phyloP scores from a whole-genome alignment of 176 grass and related monocot genomes.

The Ensete glaucum region DNA sequence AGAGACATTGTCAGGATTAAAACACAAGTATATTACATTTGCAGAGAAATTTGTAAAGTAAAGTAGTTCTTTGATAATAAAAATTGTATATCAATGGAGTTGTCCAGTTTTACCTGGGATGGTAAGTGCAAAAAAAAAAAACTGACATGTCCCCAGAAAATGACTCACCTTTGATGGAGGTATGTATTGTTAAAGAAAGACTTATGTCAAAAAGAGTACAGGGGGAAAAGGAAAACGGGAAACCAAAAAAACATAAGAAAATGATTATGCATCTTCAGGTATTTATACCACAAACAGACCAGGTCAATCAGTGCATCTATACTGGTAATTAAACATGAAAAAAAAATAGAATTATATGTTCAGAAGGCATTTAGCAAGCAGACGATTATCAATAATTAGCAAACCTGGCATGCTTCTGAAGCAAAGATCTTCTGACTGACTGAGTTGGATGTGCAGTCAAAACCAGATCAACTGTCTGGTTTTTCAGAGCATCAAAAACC shows the following conservation, averaged over 20 bases:
- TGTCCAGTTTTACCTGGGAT: not conserved
- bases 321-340: not conserved
- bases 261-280: not conserved
- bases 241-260: not conserved
- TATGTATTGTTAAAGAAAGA: too few relatives aligned
- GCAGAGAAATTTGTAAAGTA: not conserved
- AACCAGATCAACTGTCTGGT: slow-evolving; percentile 24
- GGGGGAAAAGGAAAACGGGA: not conserved
- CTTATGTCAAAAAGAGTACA: not conserved
- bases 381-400: not conserved
- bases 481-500: slow-evolving; percentile 21
- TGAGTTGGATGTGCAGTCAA: slow-evolving; percentile 23
- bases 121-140: not conserved
- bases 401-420: slow-evolving; percentile 24
- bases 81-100: not conserved
- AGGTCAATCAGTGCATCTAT: not conserved
- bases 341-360: not conserved
- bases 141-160: not conserved
- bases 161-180: not conserved
- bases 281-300: not conserved
- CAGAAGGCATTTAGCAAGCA: not conserved
- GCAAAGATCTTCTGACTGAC: slow-evolving; percentile 17
- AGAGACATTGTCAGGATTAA: not conserved
- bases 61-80: not conserved
- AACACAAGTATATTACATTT: not conserved